Percentiles rank a stretch among this genome's conserved stretches.
Evolutionary conservation across 2,329 filamentous ascomycete genomes (phyloP).

Genomic region (Fusarium metavorans): DNA sequence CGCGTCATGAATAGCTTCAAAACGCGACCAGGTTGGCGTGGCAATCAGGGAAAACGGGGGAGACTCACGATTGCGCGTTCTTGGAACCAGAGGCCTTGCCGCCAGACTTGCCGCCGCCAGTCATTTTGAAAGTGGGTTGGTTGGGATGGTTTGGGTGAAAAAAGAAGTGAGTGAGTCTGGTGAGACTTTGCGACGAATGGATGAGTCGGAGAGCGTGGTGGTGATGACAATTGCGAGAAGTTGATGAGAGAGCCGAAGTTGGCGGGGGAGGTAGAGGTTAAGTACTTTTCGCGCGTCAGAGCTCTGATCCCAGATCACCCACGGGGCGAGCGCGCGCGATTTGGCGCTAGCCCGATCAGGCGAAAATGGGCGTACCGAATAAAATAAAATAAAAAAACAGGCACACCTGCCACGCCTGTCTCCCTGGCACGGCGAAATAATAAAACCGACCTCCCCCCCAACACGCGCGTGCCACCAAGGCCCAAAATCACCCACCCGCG

Average conservation of each 20-base stretch:
- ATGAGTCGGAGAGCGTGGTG: conserved; percentile 50
- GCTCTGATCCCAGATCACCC: conserved; percentile 65
- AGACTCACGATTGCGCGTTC: conserved; percentile 95
- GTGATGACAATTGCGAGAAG: conserved; percentile 53
- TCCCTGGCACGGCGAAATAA: conserved; percentile 36
- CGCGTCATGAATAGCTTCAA: not conserved
- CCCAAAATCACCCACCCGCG: conserved; percentile 28
- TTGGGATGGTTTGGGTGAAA: conserved; percentile 27
- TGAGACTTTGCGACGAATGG: conserved; percentile 38
- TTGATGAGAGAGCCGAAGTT: conserved; percentile 51
- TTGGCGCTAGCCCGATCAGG: conserved; percentile 48
- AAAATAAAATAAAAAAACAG: conserved; percentile 45
- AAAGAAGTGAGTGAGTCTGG: conserved; percentile 32
- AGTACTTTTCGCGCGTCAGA: conserved; percentile 66
- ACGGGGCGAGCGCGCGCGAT: conserved; percentile 42
- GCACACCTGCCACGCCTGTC: conserved; percentile 36
- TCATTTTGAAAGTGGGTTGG: conserved; percentile 82
- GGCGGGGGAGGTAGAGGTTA: conserved; percentile 64
- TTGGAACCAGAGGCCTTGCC: conserved; percentile 99
- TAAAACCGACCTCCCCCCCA: conserved; percentile 38
- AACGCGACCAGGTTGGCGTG: conserved; percentile 17
- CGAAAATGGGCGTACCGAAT: conserved; percentile 47
- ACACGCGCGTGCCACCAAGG: not conserved
- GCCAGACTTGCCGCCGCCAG: conserved; percentile 99
- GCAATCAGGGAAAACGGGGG: not conserved